These are phyloP conservation scores for Escallonia rubra DNA, from an alignment of 129 eudicot species.

Conservation along the genomic window DNA sequence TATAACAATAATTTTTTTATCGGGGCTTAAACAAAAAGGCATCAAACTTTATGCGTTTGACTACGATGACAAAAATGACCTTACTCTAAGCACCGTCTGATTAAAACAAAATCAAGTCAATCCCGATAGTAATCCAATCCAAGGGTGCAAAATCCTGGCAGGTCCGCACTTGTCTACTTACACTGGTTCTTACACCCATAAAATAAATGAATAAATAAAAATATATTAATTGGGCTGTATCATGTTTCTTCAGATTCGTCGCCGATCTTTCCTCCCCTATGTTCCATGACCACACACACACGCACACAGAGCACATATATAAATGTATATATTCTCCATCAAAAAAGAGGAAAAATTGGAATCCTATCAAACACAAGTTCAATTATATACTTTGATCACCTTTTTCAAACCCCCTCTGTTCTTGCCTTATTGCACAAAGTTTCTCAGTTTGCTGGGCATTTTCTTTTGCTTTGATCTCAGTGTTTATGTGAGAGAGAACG, in stretches of 20 bases:
- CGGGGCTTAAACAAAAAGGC: too few species aligned
- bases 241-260: conserved; percentile 75
- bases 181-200: too few species aligned
- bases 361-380: conserved; percentile 3
- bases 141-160: conserved; percentile 6
- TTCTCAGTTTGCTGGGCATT: background rate
- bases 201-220: too few species aligned
- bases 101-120: background rate
- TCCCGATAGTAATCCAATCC: conserved; percentile 5
- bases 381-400: background rate
- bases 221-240: conserved; percentile 21
- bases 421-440: too few species aligned
- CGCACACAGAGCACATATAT: background rate
- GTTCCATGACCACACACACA: conserved; percentile 34
- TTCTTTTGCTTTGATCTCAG: background rate
- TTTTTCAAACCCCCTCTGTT: background rate
- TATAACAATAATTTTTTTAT: too few species aligned
- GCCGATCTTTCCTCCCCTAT: conserved; percentile 76
- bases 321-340: conserved; percentile 1
- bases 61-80: too few species aligned
- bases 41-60: too few species aligned
- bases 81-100: background rate
- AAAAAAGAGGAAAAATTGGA: conserved; percentile 8
- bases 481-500: conserved; percentile 13
- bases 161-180: too few species aligned